Conservation (phyloP, 768 basidiomycete species). For the Lactarius evosmus region DNA sequence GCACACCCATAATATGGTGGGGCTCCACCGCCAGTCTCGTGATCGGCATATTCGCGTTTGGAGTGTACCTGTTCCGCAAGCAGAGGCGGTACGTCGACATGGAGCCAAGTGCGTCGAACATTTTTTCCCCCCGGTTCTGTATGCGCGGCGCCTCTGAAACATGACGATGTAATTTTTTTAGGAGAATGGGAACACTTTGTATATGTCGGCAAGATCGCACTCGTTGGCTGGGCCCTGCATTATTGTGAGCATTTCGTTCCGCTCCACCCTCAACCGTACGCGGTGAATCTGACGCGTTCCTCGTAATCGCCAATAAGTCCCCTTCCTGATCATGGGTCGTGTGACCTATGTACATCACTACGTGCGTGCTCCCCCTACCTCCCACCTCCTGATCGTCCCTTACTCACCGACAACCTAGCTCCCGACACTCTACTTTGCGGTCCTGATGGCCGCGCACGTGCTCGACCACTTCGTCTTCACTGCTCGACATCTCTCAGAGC, state of each 20-base stretch:
- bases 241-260: constrained; percentile 53
- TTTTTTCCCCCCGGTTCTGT: constrained; percentile 12
- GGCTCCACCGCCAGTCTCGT: constrained; percentile 65
- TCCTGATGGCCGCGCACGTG: constrained; percentile 86
- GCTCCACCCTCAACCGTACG: not conserved
- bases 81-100: constrained; percentile 93
- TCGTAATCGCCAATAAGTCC: constrained; percentile 48
- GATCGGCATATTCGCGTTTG: constrained; percentile 48
- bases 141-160: not conserved
- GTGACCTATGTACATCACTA: constrained; percentile 97
- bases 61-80: constrained; percentile 70
- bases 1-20: constrained; percentile 95
- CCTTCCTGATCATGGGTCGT: constrained; percentile 97
- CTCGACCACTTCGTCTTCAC: constrained; percentile 93
- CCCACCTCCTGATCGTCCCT: not conserved
- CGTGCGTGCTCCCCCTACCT: constrained; percentile 47
- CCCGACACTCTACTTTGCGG: constrained; percentile 95
- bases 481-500: constrained; percentile 55
- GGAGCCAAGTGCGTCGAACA: constrained; percentile 62
- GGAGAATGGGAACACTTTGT: constrained; percentile 95
- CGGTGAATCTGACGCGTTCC: constrained; percentile 7
- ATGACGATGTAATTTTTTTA: constrained; percentile 29
- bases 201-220: constrained; percentile 88
- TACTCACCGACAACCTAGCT: constrained; percentile 46
- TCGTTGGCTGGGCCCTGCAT: constrained; percentile 90